phyloP scores from a whole-genome alignment of 2,329 filamentous ascomycete species.

The Blumeria graminis region DNA sequence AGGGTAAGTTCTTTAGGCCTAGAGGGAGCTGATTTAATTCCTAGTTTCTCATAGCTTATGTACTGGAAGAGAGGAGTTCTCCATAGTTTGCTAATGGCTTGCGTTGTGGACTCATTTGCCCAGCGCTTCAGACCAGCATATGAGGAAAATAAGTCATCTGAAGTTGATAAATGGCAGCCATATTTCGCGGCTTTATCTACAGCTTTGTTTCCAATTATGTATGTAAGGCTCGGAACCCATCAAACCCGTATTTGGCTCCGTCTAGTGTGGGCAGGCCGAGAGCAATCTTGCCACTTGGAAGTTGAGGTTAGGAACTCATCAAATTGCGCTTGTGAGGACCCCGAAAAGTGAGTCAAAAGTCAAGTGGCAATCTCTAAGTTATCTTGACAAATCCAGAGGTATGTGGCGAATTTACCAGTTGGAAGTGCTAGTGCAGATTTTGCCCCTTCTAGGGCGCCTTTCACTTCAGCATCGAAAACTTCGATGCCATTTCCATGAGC shows the following conservation, averaged over 20 bases:
- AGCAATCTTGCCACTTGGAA: not conserved
- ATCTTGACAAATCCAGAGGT: not conserved
- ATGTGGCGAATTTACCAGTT: not conserved
- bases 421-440: too few species aligned
- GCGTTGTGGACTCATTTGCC: not conserved
- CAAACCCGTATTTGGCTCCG: not conserved
- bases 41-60: too few species aligned
- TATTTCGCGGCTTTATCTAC: not conserved
- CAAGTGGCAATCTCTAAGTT: not conserved
- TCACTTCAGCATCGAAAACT: not conserved
- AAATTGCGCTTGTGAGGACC: not conserved
- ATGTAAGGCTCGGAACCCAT: not conserved
- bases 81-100: not conserved
- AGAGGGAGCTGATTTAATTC: too few species aligned
- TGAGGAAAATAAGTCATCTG: not conserved
- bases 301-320: not conserved
- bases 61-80: not conserved
- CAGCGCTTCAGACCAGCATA: not conserved
- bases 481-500: not conserved
- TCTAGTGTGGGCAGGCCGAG: not conserved
- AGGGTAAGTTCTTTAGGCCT: too few species aligned
- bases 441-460: not conserved
- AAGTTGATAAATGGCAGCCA: not conserved
- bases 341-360: not conserved
- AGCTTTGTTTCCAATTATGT: not conserved